Percentiles rank a stretch among this genome's conserved stretches.
phyloP scores from a whole-genome alignment of 176 grass and related monocot species.

The Elymus sibiricus region DNA sequence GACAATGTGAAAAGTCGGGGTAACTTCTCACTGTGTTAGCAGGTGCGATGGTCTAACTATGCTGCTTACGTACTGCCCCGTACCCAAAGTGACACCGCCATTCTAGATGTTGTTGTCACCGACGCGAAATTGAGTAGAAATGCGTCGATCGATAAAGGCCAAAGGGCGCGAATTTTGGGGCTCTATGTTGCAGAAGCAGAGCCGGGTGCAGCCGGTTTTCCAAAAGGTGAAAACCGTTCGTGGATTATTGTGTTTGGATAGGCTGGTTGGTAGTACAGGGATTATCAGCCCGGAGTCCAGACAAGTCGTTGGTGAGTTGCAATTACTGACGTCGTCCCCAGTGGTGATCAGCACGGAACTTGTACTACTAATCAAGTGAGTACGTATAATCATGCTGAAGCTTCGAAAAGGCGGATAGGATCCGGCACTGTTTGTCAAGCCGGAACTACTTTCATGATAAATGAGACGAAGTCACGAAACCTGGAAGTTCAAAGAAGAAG shows the following conservation, averaged over 20 bases:
- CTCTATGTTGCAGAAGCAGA: neutral
- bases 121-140: neutral
- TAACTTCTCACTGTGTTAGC: neutral
- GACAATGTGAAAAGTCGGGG: neutral
- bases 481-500: neutral
- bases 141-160: neutral
- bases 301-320: neutral
- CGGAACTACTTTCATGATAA: neutral
- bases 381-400: neutral
- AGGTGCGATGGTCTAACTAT: neutral
- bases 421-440: neutral
- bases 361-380: neutral
- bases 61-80: neutral
- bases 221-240: neutral
- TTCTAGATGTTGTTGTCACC: neutral
- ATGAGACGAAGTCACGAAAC: neutral
- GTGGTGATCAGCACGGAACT: neutral
- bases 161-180: neutral
- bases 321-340: neutral
- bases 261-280: conserved; percentile 4
- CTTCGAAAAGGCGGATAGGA: neutral
- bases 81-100: neutral
- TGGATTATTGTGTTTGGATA: neutral
- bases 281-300: neutral
- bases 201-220: neutral